A percentile compares a stretch with the other conserved stretches of the same genome.
These are phyloP conservation scores for Neoboletus subvelutipes DNA, from an alignment of 768 basidiomycete species.

Conservation along the genomic window DNA sequence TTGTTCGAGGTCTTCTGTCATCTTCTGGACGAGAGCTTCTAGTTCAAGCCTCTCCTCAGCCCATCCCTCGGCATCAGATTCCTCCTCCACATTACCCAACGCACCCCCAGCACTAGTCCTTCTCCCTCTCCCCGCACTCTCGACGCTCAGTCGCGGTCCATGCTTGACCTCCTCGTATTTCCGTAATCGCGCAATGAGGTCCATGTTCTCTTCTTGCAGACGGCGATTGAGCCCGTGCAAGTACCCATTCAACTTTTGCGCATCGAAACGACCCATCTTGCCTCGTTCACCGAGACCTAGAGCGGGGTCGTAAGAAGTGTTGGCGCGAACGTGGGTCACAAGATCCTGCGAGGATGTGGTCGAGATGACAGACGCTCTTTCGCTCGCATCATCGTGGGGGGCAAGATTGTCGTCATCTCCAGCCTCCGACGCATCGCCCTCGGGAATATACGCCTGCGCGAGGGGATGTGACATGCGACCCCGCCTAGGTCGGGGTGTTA, in stretches of 20 bases:
- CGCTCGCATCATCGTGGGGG: conserved; percentile 46
- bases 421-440: conserved; percentile 31
- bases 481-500: conserved; percentile 60
- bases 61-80: conserved; percentile 63
- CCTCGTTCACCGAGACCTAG: conserved; percentile 69
- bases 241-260: conserved; percentile 81
- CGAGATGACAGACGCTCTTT: conserved; percentile 71
- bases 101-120: conserved; percentile 53
- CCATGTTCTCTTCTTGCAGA: conserved; percentile 83
- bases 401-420: conserved; percentile 22
- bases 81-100: conserved; percentile 64
- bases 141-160: conserved; percentile 28
- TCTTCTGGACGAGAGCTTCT: conserved; percentile 44
- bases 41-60: conserved; percentile 65
- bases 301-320: conserved; percentile 86
- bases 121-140: conserved; percentile 37
- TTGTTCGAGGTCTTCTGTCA: conserved; percentile 37
- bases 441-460: conserved; percentile 48
- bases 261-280: conserved; percentile 79
- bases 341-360: conserved; percentile 88
- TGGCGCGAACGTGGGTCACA: conserved; percentile 72
- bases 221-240: conserved; percentile 81
- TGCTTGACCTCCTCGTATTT: conserved; percentile 49
- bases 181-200: conserved; percentile 52
- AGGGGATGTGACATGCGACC: conserved; percentile 64